Conservation (phyloP, 2,329 filamentous ascomycete genomes). For the Sclerotinia spermophila region DNA sequence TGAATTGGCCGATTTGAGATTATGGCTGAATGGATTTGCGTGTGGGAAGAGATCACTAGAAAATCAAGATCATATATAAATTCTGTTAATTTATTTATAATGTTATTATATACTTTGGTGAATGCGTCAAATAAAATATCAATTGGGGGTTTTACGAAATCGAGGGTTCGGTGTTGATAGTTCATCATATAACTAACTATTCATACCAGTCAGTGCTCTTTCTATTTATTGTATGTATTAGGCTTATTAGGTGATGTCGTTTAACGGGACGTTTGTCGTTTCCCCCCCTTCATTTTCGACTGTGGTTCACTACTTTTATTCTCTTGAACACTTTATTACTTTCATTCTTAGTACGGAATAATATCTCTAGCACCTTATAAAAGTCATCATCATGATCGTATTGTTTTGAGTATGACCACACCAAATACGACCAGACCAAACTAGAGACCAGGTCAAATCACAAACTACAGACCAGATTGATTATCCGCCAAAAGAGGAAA, state of each 20-base stretch:
- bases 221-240: background rate
- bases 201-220: background rate
- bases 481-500: background rate
- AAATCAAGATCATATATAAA: too few species aligned
- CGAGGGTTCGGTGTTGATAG: background rate
- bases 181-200: background rate
- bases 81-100: too few species aligned
- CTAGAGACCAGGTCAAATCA: background rate
- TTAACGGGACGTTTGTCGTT: background rate
- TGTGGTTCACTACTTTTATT: background rate
- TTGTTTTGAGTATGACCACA: background rate
- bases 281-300: slow-evolving; percentile 5
- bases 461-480: background rate
- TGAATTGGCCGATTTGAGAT: background rate
- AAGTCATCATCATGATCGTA: background rate
- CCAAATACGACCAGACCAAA: background rate
- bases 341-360: background rate
- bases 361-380: background rate
- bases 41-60: background rate
- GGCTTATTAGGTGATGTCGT: slow-evolving; percentile 5
- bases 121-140: background rate
- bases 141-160: background rate
- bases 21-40: background rate
- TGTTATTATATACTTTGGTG: background rate
- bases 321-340: background rate